A percentile compares a stretch with the other conserved stretches of the same genome.
These are phyloP conservation scores for Fusarium redolens DNA, from an alignment of 2,329 filamentous ascomycete species.

Conservation along the genomic window DNA sequence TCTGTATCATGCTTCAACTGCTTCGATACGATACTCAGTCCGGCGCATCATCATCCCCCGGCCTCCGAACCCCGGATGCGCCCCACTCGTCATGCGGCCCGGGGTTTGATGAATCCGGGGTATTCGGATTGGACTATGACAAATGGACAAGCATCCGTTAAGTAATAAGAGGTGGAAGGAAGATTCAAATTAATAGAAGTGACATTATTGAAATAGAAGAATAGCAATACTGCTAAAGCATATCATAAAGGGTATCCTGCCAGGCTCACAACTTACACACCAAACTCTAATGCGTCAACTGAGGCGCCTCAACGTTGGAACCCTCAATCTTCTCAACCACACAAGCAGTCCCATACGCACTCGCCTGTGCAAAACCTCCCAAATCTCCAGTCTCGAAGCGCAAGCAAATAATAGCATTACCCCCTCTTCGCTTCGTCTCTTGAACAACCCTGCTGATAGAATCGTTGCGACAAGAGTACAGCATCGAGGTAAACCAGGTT, in stretches of 20 bases:
- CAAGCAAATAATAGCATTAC: constrained; percentile 69
- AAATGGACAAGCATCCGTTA: too few species aligned
- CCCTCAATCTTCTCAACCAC: constrained; percentile 66
- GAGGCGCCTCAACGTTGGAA: constrained; percentile 39
- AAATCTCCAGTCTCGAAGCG: constrained; percentile 68
- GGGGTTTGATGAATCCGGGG: neutral
- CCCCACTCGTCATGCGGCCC: neutral
- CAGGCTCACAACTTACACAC: neutral
- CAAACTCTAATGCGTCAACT: constrained; percentile 30
- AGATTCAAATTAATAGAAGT: neutral
- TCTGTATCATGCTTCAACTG: neutral
- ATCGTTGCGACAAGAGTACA: constrained; percentile 69
- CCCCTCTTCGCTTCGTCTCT: constrained; percentile 67
- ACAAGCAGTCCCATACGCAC: constrained; percentile 70
- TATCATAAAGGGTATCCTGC: neutral
- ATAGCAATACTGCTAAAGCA: neutral
- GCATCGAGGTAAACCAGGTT: constrained; percentile 67
- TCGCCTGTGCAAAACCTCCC: constrained; percentile 67
- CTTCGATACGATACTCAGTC: neutral
- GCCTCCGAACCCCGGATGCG: constrained; percentile 1
- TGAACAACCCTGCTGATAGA: constrained; percentile 66
- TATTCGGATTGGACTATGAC: neutral
- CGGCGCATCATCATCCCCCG: neutral
- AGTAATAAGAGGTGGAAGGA: neutral
- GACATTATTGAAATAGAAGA: neutral